Conservation (phyloP, 768 basidiomycete genomes). For the Amanita pallidorosea region DNA sequence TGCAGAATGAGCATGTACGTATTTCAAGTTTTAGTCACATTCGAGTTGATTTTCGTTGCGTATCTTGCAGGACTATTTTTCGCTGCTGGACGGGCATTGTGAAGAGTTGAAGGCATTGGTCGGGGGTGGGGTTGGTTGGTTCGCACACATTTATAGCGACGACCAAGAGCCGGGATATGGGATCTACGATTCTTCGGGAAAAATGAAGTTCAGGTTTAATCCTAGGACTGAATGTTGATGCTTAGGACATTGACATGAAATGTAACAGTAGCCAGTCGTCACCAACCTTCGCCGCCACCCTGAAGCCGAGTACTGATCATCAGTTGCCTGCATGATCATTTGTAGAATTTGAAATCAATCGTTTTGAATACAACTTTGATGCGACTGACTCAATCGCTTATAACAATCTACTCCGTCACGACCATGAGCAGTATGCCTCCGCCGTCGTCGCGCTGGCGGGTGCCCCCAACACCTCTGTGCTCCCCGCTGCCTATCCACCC, state of each 20-base stretch:
- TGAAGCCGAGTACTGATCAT: too few species aligned
- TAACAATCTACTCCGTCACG: too few species aligned
- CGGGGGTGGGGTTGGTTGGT: constrained; percentile 54
- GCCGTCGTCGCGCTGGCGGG: constrained; percentile 16
- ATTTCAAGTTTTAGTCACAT: neutral
- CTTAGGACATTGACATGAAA: too few species aligned
- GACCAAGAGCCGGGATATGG: constrained; percentile 46
- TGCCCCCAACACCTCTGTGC: constrained; percentile 16
- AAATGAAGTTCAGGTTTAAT: constrained; percentile 40
- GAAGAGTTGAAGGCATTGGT: constrained; percentile 34
- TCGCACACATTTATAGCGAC: constrained; percentile 55
- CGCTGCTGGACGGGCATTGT: constrained; percentile 43
- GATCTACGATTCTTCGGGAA: constrained; percentile 31
- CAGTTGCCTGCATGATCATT: too few species aligned
- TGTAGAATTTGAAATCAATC: too few species aligned
- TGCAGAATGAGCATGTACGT: constrained; percentile 36
- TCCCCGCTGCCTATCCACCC: constrained; percentile 25
- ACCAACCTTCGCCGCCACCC: too few species aligned
- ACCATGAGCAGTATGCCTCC: constrained; percentile 9
- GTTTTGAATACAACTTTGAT: too few species aligned
- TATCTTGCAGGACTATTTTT: constrained; percentile 28
- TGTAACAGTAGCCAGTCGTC: too few species aligned
- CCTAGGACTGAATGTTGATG: constrained; percentile 34
- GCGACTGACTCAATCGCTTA: too few species aligned
- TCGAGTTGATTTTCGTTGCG: neutral